Evolutionary conservation across 1,284 basidiomycete species (phyloP).

Genomic region (Entoloma clypeatum): DNA sequence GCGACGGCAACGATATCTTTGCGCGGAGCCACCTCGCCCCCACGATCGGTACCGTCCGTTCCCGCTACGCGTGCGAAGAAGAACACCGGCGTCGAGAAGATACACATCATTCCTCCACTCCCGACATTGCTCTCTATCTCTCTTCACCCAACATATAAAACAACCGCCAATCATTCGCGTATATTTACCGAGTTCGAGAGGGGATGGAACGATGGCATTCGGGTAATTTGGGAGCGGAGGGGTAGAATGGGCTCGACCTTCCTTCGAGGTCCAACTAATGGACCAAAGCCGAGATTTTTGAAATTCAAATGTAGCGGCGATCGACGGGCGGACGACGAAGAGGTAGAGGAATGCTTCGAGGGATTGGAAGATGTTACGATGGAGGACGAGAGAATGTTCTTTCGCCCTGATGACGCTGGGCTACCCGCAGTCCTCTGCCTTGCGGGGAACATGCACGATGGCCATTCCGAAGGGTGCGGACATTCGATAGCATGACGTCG

Average conservation of each 20-base stretch:
- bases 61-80: not conserved
- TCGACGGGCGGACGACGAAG: constrained; percentile 21
- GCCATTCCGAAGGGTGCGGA: constrained; percentile 34
- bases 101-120: constrained; percentile 31
- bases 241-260: constrained; percentile 14
- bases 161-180: constrained; percentile 33
- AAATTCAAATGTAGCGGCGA: constrained; percentile 11
- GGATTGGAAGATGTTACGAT: constrained; percentile 43
- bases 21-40: constrained; percentile 29
- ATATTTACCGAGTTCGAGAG: constrained; percentile 49
- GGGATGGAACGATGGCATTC: constrained; percentile 46
- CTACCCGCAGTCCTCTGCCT: constrained; percentile 38
- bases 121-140: constrained; percentile 27
- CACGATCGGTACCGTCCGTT: constrained; percentile 8
- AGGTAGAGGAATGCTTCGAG: constrained; percentile 38
- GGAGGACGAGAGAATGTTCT: constrained; percentile 32
- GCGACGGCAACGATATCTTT: constrained; percentile 56
- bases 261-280: not conserved
- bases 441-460: constrained; percentile 31
- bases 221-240: constrained; percentile 18
- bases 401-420: constrained; percentile 13
- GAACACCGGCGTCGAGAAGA: constrained; percentile 14
- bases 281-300: constrained; percentile 9
- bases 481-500: constrained; percentile 32
- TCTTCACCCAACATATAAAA: constrained; percentile 11